Percentiles rank a stretch among this genome's conserved stretches.
Conservation (phyloP, 2,329 filamentous ascomycete species). For the Neonectria neomacrospora region DNA sequence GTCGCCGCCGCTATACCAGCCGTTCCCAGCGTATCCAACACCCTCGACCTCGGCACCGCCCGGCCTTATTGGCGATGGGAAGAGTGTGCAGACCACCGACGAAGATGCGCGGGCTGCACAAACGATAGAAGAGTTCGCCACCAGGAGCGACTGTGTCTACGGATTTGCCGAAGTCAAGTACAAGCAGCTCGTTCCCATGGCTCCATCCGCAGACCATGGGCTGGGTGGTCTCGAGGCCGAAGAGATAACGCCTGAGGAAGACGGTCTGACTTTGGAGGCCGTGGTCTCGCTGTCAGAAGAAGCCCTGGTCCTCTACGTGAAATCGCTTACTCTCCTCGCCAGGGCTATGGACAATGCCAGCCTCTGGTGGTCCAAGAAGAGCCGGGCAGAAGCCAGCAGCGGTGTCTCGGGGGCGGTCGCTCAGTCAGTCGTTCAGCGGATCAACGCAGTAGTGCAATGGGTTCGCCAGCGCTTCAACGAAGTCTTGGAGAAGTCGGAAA, state of each 20-base stretch:
- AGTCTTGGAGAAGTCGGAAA: conserved; percentile 93
- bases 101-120: conserved; percentile 84
- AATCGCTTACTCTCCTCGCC: conserved; percentile 87
- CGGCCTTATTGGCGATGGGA: conserved; percentile 75
- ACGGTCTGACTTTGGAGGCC: conserved; percentile 86
- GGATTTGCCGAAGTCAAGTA: conserved; percentile 99
- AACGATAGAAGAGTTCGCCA: conserved; percentile 90
- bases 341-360: conserved; percentile 97
- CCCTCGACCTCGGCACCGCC: conserved; percentile 65
- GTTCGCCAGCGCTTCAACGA: conserved; percentile 95
- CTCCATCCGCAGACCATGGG: conserved; percentile 79
- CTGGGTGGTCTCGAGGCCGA: conserved; percentile 71
- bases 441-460: conserved; percentile 97
- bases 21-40: conserved; percentile 86
- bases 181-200: conserved; percentile 91
- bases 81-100: conserved; percentile 68
- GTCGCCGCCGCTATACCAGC: conserved; percentile 81
- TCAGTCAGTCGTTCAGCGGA: conserved; percentile 71
- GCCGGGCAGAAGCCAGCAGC: conserved; percentile 67
- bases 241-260: conserved; percentile 67
- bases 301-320: conserved; percentile 94
- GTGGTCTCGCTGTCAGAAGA: conserved; percentile 91
- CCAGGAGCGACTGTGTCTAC: conserved; percentile 94
- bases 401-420: conserved; percentile 53
- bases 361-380: conserved; percentile 88